phyloP scores from a whole-genome alignment of 768 basidiomycete genomes.

The Phylloporus sp. region DNA sequence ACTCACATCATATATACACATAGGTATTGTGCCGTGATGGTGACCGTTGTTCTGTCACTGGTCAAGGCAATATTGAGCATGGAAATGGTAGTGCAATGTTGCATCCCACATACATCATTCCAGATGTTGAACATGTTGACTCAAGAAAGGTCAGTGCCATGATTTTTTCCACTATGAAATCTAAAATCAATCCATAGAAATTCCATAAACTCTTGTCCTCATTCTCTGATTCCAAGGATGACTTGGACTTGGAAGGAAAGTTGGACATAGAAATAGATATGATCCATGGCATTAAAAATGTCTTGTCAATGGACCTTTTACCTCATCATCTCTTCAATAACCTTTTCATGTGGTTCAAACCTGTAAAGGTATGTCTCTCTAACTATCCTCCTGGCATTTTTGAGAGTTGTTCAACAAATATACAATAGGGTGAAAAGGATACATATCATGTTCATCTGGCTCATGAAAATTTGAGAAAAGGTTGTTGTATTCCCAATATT shows the following conservation, averaged over 20 bases:
- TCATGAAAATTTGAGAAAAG: not conserved
- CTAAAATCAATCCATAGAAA: not conserved
- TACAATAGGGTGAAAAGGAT: not conserved
- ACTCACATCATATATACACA: not conserved
- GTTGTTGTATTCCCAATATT: not conserved
- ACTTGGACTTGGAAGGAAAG: not conserved
- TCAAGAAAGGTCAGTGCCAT: no score
- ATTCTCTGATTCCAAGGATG: not conserved
- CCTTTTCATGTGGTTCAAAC: slow-evolving; percentile 1
- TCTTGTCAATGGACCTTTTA: not conserved
- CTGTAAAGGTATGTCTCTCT: not conserved
- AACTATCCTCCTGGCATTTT: no score
- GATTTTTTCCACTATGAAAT: not conserved
- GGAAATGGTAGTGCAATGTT: not conserved
- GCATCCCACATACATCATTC: not conserved
- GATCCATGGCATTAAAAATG: not conserved
- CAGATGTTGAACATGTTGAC: no score
- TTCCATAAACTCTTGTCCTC: not conserved
- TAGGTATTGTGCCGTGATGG: not conserved
- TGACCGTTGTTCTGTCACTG: not conserved
- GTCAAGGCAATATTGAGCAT: not conserved
- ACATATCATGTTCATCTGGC: not conserved
- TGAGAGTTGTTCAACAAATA: no score
- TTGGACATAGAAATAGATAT: no score
- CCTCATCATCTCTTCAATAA: not conserved